phyloP scores from a whole-genome alignment of 2,329 filamentous ascomycete species.

The Stachybotrys echinatus region DNA sequence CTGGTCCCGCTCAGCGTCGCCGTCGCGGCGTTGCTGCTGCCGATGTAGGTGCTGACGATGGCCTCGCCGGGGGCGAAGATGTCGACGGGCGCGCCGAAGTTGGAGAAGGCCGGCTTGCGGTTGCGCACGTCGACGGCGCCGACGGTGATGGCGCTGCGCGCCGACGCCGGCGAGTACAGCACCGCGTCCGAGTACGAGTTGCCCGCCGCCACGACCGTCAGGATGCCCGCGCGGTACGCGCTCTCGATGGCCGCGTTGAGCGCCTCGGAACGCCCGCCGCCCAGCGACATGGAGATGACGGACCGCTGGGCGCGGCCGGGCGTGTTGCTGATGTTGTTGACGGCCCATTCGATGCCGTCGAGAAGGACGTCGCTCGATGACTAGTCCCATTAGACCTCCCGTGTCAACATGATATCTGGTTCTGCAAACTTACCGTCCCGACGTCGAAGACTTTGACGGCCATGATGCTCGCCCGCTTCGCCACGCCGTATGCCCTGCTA shows the following conservation, averaged over 20 bases:
- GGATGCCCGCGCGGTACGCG: background rate
- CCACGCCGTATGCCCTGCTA: slow-evolving; percentile 22
- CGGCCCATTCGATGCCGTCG: slow-evolving; percentile 18
- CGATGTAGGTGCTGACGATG: background rate
- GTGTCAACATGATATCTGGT: too few species aligned
- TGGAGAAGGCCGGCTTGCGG: background rate
- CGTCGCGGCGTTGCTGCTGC: slow-evolving; percentile 1
- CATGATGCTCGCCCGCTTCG: slow-evolving; percentile 19
- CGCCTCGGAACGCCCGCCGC: slow-evolving; percentile 3
- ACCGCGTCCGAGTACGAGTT: background rate
- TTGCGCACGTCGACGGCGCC: background rate
- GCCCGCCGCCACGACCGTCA: background rate
- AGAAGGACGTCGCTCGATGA: slow-evolving; percentile 1
- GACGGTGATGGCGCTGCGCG: background rate
- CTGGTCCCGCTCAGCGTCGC: slow-evolving; percentile 6
- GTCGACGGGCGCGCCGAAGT: background rate
- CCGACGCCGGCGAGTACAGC: slow-evolving; percentile 1
- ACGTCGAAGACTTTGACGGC: slow-evolving; percentile 22
- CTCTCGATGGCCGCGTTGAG: background rate
- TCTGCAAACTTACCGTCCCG: slow-evolving; percentile 3
- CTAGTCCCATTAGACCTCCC: background rate
- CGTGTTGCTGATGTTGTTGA: slow-evolving; percentile 20
- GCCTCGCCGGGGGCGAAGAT: slow-evolving; percentile 1
- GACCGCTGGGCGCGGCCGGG: background rate
- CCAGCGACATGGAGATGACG: slow-evolving; percentile 1